Evolutionary conservation across 768 basidiomycete species (phyloP), one percentile per base, ranked within the genome.

Genomic region (Termitomyces bulborhizus): DNA sequence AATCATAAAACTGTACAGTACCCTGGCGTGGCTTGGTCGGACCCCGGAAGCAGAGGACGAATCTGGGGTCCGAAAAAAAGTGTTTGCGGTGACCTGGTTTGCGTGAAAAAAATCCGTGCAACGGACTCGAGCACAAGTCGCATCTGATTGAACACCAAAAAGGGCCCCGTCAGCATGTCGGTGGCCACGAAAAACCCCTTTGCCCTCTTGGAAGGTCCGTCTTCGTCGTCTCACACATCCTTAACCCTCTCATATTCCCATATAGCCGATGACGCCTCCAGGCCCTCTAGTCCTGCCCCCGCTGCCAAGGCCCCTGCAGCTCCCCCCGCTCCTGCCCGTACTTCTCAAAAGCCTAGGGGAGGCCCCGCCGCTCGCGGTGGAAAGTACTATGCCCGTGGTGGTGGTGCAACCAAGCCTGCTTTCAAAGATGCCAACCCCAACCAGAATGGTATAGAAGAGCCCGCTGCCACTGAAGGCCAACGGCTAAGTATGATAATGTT

Each of bases 101-200:
- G 24, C 48, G 56, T 39, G 48, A 51, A 56, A 52, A 57, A 56
- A 52, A 57, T 29, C 47, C 49, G 41, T 45, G 51, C 56, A 42
- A 21, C 52, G 21, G 49, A 53, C 50, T 62, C 31, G 3, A 32
- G 31, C 31, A 32, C 31, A 32, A 32, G 31, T 32, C 31, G 9
- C 31, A 32, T 32, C 64, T 75, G 66, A 69, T 59, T 66, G 62
- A 63, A 60, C 64, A 56, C 46, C 57, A 67, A 48, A 78, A 77
- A 73, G 71, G 78, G 80, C 83, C 79, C 83, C 83, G 81, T 77
- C 81, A 82, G 72, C 68, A 91, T 93, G 89, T 90, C 90, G 88
- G 89, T 92, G 83, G 90, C 86, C 76, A 84, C 84, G 69, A 84
- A 76, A 82, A 92, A 91, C 76, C 85, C 86, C 62, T 93, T 92